Conservation (phyloP, 1,139 yeast species). For the Candida mesenterica region DNA sequence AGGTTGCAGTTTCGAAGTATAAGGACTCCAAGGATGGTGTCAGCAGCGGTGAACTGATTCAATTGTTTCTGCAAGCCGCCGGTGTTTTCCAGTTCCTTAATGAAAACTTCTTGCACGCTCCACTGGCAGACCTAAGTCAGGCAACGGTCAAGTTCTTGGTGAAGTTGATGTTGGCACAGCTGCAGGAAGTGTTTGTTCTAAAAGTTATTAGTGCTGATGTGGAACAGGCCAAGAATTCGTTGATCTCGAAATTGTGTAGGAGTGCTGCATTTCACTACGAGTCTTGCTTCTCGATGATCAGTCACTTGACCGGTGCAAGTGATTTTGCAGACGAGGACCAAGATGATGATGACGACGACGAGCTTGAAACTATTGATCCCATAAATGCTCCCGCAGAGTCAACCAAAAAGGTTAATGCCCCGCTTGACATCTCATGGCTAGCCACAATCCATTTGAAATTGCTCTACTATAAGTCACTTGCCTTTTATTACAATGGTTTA, state of each 20-base stretch:
- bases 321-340: slow-evolving; percentile 10
- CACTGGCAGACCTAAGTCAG: slow-evolving; percentile 73
- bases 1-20: slow-evolving; percentile 53
- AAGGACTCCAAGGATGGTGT: slow-evolving; percentile 35
- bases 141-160: slow-evolving; percentile 66
- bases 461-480: slow-evolving; percentile 40
- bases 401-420: slow-evolving; percentile 46
- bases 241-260: slow-evolving; percentile 70
- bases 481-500: slow-evolving; percentile 54
- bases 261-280: slow-evolving; percentile 59
- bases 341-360: slow-evolving; percentile 15
- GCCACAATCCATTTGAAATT: slow-evolving; percentile 47
- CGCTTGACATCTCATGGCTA: slow-evolving; percentile 48
- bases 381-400: slow-evolving; percentile 27
- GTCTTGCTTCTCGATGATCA: slow-evolving; percentile 41
- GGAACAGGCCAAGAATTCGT: slow-evolving; percentile 55
- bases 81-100: slow-evolving; percentile 72
- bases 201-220: slow-evolving; percentile 54
- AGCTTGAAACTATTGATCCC: slow-evolving; percentile 11
- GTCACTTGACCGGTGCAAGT: slow-evolving; percentile 23
- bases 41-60: slow-evolving; percentile 41
- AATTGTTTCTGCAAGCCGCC: slow-evolving; percentile 70
- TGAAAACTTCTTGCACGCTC: slow-evolving; percentile 87
- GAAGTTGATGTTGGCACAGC: slow-evolving; percentile 75
- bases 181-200: slow-evolving; percentile 78